phyloP scores from a whole-genome alignment of 2,329 filamentous ascomycete species.

The Ceratocystis papillata region DNA sequence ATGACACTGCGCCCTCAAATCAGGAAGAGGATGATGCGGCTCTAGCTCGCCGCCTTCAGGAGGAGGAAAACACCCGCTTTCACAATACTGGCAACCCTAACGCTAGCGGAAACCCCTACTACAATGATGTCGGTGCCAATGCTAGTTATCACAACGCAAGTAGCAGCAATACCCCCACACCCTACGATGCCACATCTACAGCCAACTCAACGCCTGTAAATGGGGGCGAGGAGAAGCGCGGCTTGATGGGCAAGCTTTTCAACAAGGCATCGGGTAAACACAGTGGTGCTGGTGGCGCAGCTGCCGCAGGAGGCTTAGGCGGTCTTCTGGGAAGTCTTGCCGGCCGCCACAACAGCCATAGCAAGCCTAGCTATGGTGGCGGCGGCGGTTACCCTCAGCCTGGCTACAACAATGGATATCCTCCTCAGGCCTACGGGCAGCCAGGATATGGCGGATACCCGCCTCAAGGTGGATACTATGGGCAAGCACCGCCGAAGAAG shows the following conservation, averaged over 20 bases:
- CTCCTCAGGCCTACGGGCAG: slow-evolving; percentile 30
- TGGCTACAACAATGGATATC: slow-evolving; percentile 26
- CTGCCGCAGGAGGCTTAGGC: slow-evolving; percentile 26
- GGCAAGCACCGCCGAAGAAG: slow-evolving; percentile 35
- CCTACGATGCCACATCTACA: not conserved
- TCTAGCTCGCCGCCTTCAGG: slow-evolving; percentile 66
- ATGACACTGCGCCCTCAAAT: slow-evolving; percentile 35
- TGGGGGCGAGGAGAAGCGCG: slow-evolving; percentile 33
- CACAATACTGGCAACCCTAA: slow-evolving; percentile 33
- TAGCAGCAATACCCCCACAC: slow-evolving; percentile 24
- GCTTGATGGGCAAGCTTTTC: slow-evolving; percentile 44
- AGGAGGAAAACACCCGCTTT: slow-evolving; percentile 59
- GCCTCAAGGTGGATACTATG: slow-evolving; percentile 33
- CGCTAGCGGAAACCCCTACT: slow-evolving; percentile 21
- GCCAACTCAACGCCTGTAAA: slow-evolving; percentile 21
- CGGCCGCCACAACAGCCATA: slow-evolving; percentile 15
- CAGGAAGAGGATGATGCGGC: slow-evolving; percentile 61
- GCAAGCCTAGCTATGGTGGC: slow-evolving; percentile 25
- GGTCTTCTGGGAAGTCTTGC: slow-evolving; percentile 17
- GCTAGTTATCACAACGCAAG: slow-evolving; percentile 19
- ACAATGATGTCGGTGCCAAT: slow-evolving; percentile 9
- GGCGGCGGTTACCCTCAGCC: slow-evolving; percentile 31
- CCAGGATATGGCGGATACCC: slow-evolving; percentile 31
- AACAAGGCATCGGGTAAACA: slow-evolving; percentile 37
- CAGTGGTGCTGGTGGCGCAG: slow-evolving; percentile 28